phyloP scores from a whole-genome alignment of 208 protist species.

The Leishmania arabica region DNA sequence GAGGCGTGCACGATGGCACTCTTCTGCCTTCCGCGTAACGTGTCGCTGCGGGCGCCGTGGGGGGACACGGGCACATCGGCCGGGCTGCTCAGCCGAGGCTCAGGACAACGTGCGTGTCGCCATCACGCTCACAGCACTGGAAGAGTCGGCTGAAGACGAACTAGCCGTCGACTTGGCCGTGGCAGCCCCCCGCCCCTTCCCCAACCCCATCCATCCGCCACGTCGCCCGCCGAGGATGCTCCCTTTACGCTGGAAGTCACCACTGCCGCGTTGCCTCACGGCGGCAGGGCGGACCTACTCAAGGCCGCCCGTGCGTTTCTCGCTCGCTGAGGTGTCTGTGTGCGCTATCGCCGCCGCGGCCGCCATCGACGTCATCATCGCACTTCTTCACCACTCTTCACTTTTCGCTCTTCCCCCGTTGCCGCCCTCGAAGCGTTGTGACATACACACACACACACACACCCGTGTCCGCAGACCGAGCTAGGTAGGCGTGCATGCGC shows the following conservation, averaged over 20 bases:
- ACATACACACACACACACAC: not conserved
- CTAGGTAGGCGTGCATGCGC: not conserved
- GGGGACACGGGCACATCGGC: not conserved
- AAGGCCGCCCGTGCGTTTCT: not conserved
- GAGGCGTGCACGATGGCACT: constrained; percentile 20
- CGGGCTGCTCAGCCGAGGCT: constrained; percentile 3
- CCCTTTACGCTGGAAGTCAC: not conserved
- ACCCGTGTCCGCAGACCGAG: not conserved
- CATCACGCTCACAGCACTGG: constrained; percentile 11
- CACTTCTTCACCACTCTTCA: not conserved
- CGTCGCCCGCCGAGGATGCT: not conserved
- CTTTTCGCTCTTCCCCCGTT: not conserved
- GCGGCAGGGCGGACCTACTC: not conserved
- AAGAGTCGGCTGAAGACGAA: not conserved
- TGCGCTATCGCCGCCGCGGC: not conserved
- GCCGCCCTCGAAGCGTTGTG: not conserved
- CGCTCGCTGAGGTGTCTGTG: not conserved
- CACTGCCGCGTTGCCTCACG: not conserved
- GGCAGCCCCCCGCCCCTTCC: not conserved
- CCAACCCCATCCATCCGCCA: not conserved
- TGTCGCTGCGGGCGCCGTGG: constrained; percentile 6
- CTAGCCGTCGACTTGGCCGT: not conserved
- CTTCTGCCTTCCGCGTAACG: constrained; percentile 14
- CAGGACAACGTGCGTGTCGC: constrained; percentile 1
- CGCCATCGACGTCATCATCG: not conserved